These are phyloP conservation scores for Aspergillus nanangensis DNA, from an alignment of 495 filamentous ascomycete genomes.

Conservation along the genomic window DNA sequence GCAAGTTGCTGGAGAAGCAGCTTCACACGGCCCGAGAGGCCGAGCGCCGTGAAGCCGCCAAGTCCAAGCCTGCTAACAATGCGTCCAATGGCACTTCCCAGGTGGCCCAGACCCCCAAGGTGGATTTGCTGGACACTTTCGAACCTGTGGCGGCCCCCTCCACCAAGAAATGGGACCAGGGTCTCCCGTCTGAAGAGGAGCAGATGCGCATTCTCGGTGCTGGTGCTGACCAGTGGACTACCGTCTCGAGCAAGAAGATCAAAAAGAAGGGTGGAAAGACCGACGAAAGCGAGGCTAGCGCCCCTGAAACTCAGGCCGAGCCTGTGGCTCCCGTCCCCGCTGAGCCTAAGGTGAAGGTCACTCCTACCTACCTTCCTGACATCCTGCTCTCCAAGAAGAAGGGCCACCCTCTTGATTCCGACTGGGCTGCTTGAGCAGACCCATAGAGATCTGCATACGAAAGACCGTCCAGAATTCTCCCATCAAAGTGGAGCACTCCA, in stretches of 20 bases:
- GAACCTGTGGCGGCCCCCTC: constrained; percentile 42
- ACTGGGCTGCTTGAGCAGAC: constrained; percentile 47
- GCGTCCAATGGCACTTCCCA: constrained; percentile 19
- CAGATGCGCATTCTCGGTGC: constrained; percentile 67
- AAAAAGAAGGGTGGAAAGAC: constrained; percentile 47
- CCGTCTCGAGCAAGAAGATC: constrained; percentile 65
- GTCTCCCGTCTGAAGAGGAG: constrained; percentile 78
- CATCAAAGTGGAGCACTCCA: too few relatives aligned
- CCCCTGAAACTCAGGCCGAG: constrained; percentile 33
- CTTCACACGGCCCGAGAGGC: constrained; percentile 71
- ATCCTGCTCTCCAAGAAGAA: constrained; percentile 36
- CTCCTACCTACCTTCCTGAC: constrained; percentile 40
- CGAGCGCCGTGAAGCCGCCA: constrained; percentile 66
- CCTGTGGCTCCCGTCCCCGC: constrained; percentile 25
- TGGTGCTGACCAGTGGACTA: constrained; percentile 65
- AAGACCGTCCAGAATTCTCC: not conserved
- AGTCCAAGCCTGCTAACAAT: constrained; percentile 57
- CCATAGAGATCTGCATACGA: not conserved
- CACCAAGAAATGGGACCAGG: constrained; percentile 44
- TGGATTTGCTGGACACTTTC: constrained; percentile 73
- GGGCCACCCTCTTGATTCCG: constrained; percentile 55
- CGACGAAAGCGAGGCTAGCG: constrained; percentile 40
- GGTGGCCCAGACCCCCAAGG: constrained; percentile 23
- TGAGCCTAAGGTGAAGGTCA: constrained; percentile 38
- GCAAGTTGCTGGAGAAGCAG: constrained; percentile 71